Percentiles rank a stretch among this genome's conserved stretches.
These are phyloP conservation scores for Castanea crenata DNA, from an alignment of 306 rosid species.

Conservation along the genomic window DNA sequence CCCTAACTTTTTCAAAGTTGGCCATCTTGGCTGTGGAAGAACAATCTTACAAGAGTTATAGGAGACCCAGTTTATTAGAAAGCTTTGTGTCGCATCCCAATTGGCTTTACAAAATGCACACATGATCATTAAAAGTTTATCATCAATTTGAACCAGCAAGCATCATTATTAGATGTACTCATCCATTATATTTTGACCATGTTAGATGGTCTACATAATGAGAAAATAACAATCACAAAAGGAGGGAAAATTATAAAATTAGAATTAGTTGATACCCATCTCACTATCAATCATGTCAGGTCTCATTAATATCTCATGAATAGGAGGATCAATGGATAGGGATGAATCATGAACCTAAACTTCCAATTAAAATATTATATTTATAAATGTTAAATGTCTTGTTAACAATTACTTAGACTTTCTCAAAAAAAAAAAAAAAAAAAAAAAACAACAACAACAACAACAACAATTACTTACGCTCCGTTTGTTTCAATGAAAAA, in stretches of 20 bases:
- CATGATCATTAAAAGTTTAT: not conserved
- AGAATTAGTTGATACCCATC: not conserved
- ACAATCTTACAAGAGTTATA: not conserved
- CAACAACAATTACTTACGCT: too few species aligned
- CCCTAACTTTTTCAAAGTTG: constrained; percentile 3
- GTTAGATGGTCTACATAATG: not conserved
- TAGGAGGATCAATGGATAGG: not conserved
- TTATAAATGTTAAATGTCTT: too few species aligned
- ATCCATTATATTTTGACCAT: not conserved
- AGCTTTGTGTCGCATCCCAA: not conserved
- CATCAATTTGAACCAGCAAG: not conserved
- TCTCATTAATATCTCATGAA: not conserved
- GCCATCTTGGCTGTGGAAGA: not conserved
- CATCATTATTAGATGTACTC: not conserved
- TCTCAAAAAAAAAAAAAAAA: too few species aligned
- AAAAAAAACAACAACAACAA: too few species aligned
- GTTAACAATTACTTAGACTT: too few species aligned
- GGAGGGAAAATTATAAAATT: not conserved
- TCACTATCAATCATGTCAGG: not conserved
- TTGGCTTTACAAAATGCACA: not conserved
- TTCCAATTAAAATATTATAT: too few species aligned
- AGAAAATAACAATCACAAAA: too few species aligned
- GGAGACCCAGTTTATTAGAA: not conserved
- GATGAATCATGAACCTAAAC: not conserved
- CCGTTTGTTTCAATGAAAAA: too few species aligned